These are phyloP conservation scores for Carpinus viminea DNA, from an alignment of 306 rosid genomes.

Conservation along the genomic window DNA sequence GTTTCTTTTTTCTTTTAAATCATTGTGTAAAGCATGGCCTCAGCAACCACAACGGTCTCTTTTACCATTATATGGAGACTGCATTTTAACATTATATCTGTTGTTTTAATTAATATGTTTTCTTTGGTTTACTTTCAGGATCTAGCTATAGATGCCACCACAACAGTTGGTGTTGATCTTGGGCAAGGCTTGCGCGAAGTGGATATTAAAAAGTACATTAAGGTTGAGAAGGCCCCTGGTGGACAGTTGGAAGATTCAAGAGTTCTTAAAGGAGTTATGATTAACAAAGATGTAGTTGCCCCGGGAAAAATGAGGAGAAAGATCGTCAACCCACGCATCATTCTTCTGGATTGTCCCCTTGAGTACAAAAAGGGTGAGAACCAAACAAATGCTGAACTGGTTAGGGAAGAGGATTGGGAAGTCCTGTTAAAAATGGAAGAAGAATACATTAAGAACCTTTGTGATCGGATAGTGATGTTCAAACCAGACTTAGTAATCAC, in stretches of 20 bases:
- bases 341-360: constrained; percentile 88
- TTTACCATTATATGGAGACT: background rate
- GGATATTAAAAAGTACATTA: constrained; percentile 88
- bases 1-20: background rate
- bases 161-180: constrained; percentile 84
- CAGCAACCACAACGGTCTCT: constrained; percentile 1
- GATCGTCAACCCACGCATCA: constrained; percentile 84
- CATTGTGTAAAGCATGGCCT: background rate
- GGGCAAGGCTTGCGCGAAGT: constrained; percentile 93
- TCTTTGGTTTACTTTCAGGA: constrained; percentile 51
- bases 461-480: constrained; percentile 81
- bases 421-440: constrained; percentile 84
- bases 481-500: constrained; percentile 90
- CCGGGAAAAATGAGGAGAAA: constrained; percentile 97
- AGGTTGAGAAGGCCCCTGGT: constrained; percentile 94
- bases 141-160: constrained; percentile 88
- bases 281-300: constrained; percentile 88
- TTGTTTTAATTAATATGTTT: constrained; percentile 13
- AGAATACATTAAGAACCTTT: constrained; percentile 82
- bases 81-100: constrained; percentile 7
- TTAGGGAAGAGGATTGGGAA: constrained; percentile 93
- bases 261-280: constrained; percentile 91
- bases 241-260: constrained; percentile 87
- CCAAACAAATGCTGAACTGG: constrained; percentile 91
- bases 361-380: constrained; percentile 96